Conservation (phyloP, 345 rosid species). For the Arabis hirsuta region DNA sequence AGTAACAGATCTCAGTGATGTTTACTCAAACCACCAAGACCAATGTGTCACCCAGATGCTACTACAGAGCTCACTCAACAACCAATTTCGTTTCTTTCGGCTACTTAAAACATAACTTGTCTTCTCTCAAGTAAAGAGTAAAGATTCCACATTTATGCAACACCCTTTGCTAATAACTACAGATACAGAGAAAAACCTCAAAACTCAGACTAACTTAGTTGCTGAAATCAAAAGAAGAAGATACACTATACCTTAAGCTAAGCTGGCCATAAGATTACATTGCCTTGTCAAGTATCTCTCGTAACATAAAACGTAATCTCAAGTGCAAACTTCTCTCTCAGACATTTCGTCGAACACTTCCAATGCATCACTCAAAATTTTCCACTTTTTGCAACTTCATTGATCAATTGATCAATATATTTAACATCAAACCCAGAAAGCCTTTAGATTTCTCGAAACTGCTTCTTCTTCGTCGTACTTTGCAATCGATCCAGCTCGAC, state of each 20-base stretch:
- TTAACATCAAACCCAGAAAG: background rate
- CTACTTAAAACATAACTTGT: background rate
- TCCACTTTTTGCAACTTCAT: background rate
- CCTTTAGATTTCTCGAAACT: background rate
- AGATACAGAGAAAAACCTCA: background rate
- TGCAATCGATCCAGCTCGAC: conserved; percentile 2
- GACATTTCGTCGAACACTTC: conserved; percentile 31
- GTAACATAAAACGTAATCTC: background rate
- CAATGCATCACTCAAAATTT: background rate
- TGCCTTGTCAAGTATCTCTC: background rate
- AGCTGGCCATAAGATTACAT: background rate
- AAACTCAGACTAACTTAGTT: conserved; percentile 21
- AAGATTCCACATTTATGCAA: background rate
- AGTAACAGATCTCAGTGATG: conserved; percentile 48
- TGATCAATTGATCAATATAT: background rate
- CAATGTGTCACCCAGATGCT: conserved; percentile 35
- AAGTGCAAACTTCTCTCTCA: conserved; percentile 8
- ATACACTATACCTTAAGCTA: conserved; percentile 9
- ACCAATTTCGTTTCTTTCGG: background rate
- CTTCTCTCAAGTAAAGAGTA: background rate
- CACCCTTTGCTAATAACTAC: conserved; percentile 2
- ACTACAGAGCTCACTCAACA: background rate
- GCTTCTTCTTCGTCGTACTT: background rate
- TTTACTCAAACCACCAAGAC: conserved; percentile 42
- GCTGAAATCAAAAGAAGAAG: background rate